Evolutionary conservation across 257 asterid genomes (phyloP), one percentile per base, ranked within the genome.

Genomic region (Solanum chaucha): DNA sequence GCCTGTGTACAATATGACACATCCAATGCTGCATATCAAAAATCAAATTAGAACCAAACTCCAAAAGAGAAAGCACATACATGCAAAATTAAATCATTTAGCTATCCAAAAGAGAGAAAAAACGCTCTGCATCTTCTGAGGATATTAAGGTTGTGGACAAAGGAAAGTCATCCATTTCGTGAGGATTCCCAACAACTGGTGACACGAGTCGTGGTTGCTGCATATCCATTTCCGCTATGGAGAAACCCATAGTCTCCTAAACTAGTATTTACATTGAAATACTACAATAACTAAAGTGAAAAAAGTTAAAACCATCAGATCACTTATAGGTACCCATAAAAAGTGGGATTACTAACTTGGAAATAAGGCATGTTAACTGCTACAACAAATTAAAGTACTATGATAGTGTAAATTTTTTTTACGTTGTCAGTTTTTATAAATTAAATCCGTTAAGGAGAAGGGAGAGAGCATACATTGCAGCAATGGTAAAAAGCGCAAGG

Each of bases 21-120:
- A 44, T 72, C 87, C 87, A 44, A 71, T 71, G 41, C 87, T 86
- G 87, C 73, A 90, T 86, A 90, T 82, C 17, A 59, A 87, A 51
- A 73, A 84, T 14, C 30, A 14, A 41, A 67, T 9, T 59, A 72
- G 15, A 32, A 38, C 10, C 38, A 64, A 84, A 64, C 9, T 28
- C 1, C 78, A 14, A 84, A 61, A 64, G 15, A 68, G 65, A 68
- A 24, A 28, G n/a, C 38, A 10, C 5, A 68, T 5, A 20, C 1
- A n/a, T 64, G 30, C 0, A 7, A 61, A 22, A 9, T n/a, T 22
- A 9, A 9, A 0, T n/a, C 72, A 64, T 64, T 64, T 64, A 24
- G 8, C 72, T 24, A 64, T 64, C 72, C 34, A 64, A 64, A 64
- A 65, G 72, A 67, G 73, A 65, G 4, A 67, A 8, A 65, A 26